Evolutionary conservation across 176 grass and related monocot species (phyloP), one percentile per base, ranked within the genome.

Genomic region (Aegilops speltoides): DNA sequence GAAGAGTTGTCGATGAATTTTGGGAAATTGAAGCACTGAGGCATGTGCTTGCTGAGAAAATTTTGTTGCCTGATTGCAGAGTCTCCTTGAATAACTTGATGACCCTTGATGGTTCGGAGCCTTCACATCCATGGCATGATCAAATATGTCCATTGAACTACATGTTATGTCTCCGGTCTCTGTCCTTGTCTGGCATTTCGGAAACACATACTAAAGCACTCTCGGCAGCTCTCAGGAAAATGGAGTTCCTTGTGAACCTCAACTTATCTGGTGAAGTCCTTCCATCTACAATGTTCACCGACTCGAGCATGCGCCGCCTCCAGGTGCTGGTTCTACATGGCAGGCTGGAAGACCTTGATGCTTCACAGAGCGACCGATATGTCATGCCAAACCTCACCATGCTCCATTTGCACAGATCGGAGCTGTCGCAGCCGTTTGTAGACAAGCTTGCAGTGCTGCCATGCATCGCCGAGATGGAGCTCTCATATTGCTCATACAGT

Each of bases 31-130:
- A 86, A 77, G 71, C 70, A 7, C 78, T 89, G 19, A 67, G 88
- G 37, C 83, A 89, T 77, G 88, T 89, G 26, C 88, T 89, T 50
- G 88, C 83, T 77, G 83, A 86, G 36, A 89, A 89, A 64, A 73
- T 89, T 9, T 0, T 85, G 34, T 85, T 89, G 69, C 69, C 88
- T 6, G 33, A 33, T 17, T 85, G 41, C 28, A 81, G 45, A 57
- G 82, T 85, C 62, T 78, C 77, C 68, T 46, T 89, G 83, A 89
- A 81, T 68, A 85, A 85, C n/a, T 81, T 89, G 77, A 89, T 85
- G 88, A 89, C 88, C 72, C 83, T 89, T 14, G 80, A 75, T 10
- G 83, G 83, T 8, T 19, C 46, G 25, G 60, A 81, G 19, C 88
- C 77, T 85, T 81, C 60, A 68, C 10, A 75, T 26, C 64, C 62